Evolutionary conservation across 352 stramenopile species (phyloP), one percentile per base, ranked within the genome.

Genomic region (Pelagophyceae sp.): DNA sequence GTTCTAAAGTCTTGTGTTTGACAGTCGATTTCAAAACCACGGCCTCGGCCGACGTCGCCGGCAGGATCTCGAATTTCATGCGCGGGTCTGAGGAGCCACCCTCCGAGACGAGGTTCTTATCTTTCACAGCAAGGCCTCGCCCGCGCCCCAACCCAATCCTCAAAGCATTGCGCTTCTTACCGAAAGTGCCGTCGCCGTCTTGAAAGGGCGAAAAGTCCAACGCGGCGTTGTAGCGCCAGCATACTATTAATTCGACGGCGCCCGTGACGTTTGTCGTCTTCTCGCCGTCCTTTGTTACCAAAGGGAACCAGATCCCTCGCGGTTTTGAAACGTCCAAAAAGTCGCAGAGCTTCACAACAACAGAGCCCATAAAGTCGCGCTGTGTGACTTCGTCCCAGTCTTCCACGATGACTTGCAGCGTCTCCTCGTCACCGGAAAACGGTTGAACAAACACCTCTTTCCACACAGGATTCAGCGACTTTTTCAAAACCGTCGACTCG

Each of bases 391-490:
- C 38, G 29, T 74, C 67, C 35, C 38, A 74, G 67, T 74, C 67
- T 23, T 58, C 67, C 15, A 50, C 17, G 20, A 58, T n/a, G 35
- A 27, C 11, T 2, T 51, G 15, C 2, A 74, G 67, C 0, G 17
- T 31, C 35, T 11, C 37, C 1, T 27, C 37, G 67, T 11, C 31
- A 3, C 25, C 67, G 37, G 3, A 3, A 3, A 50, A 31, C 15
- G 67, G 67, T 37, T 58, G 31, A 2, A 23, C 23, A 37, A 74
- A 74, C 15, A 37, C 67, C 37, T 74, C 33, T 23, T 74, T 6
- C 67, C 67, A 74, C 33, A 58, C n/a, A 37, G 67, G 67, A n/a
- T 58, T 58, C 67, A 58, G 33, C 20, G 38, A 60, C 67, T 74
- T 74, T 23, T 11, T 1, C 6, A 37, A 5, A 23, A 58, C 35